Conservation (phyloP, 305 asterid species). For the Euphrasia arctica region DNA sequence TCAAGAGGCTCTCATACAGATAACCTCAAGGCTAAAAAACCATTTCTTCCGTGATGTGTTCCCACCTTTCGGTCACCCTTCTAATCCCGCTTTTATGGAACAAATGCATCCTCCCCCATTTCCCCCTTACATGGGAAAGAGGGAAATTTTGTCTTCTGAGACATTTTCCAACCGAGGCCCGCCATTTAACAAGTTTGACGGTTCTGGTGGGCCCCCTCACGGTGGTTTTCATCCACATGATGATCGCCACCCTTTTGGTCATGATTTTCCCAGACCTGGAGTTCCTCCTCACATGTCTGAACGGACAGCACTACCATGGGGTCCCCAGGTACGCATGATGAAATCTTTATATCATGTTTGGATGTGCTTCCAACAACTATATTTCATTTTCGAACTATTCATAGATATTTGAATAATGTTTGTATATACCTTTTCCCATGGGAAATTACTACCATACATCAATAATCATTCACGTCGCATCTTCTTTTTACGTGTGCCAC, state of each 20-base stretch:
- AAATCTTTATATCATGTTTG: not conserved
- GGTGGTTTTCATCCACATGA: slow-evolving; percentile 58
- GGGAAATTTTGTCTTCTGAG: slow-evolving; percentile 80
- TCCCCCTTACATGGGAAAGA: slow-evolving; percentile 66
- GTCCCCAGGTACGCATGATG: slow-evolving; percentile 58
- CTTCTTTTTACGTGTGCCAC: no score
- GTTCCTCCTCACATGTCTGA: slow-evolving; percentile 58
- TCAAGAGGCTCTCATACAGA: slow-evolving; percentile 88
- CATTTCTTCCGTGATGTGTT: slow-evolving; percentile 74
- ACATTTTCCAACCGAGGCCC: slow-evolving; percentile 58
- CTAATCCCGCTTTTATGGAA: slow-evolving; percentile 59
- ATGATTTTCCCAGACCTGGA: slow-evolving; percentile 77
- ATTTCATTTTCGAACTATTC: no score
- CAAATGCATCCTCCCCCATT: slow-evolving; percentile 69
- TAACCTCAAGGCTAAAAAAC: slow-evolving; percentile 71
- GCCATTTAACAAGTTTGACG: slow-evolving; percentile 67
- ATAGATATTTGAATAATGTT: no score
- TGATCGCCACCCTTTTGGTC: slow-evolving; percentile 69
- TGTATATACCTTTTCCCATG: no score
- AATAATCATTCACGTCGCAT: no score
- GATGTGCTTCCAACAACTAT: not conserved
- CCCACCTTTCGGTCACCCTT: slow-evolving; percentile 52
- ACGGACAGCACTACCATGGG: slow-evolving; percentile 73
- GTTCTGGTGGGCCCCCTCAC: slow-evolving; percentile 34
- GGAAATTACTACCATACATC: no score